Evolutionary conservation across 345 rosid genomes (phyloP), one percentile per base, ranked within the genome.

Genomic region (Aurinia saxatilis): DNA sequence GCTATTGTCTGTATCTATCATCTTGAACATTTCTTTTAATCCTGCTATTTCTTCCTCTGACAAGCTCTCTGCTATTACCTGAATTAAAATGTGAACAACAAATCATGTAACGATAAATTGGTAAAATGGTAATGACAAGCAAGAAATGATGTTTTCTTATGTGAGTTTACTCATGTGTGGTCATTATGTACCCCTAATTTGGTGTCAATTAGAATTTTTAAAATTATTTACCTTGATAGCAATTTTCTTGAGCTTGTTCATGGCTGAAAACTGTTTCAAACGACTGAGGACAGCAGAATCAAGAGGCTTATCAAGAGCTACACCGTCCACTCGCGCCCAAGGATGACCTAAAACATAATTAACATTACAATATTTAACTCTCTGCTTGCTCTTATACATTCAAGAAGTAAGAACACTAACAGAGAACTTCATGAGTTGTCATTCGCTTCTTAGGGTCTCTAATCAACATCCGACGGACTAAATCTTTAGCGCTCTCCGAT

Each of bases 231-330:
- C 99, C 77, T 88, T 82, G 66, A 92, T 82, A 60, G 90, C 99
- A 71, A 92, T 85, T 78, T 85, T 87, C 86, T 90, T 93, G 71
- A 93, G 82, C 81, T 85, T 93, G 82, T 84, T 86, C 97, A 93
- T 83, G 36, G 96, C 99, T 50, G 97, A 93, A 68, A 93, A 93
- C 70, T 90, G 91, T 73, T 78, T 90, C 80, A 93, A 67, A 50
- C 97, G 96, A 58, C 78, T 78, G 14, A 90, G 66, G 67, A 93
- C 97, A 15, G 99, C 99, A 50, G 96, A 78, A 77, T 93, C 96
- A 27, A 92, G 84, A 79, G 97, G 99, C 68, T 72, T 87, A 65
- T 92, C 96, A n/a, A 90, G 95, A 35, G 99, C 97, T 54, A 72
- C 71, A 52, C 99, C 96, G 44, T 85, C 85, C 50, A 76, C 83